A percentile compares a stretch with the other conserved stretches of the same genome.
phyloP scores from a whole-genome alignment of 108 stramenopile genomes.

The Fragilaria crotonensis region DNA sequence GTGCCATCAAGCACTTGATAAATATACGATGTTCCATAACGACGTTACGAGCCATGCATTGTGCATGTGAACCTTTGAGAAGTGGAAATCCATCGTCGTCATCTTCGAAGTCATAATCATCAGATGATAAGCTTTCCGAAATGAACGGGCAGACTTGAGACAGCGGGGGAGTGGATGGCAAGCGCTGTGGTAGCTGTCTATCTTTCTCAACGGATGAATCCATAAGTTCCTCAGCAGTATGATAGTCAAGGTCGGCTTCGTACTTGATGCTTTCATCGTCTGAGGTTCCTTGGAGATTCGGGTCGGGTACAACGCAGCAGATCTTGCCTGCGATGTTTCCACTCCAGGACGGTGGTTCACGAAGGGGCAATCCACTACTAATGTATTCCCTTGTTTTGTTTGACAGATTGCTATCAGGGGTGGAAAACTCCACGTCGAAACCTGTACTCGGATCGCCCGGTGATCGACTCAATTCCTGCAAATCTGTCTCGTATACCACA shows the following conservation, averaged over 20 bases:
- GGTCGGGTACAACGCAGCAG: background rate
- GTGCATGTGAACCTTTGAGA: constrained; percentile 2
- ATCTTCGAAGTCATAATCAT: background rate
- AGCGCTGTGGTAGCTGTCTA: background rate
- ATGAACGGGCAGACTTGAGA: background rate
- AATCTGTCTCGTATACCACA: background rate
- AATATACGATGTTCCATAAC: constrained; percentile 77
- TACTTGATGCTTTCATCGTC: background rate
- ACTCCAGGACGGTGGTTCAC: background rate
- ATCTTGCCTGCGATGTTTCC: background rate
- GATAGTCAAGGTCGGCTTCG: background rate
- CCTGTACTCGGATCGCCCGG: background rate
- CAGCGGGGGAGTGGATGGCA: background rate
- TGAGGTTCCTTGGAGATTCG: background rate
- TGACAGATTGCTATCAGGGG: background rate
- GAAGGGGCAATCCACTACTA: background rate
- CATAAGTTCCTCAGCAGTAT: background rate
- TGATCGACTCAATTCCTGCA: background rate
- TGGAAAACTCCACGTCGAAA: background rate
- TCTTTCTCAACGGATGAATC: background rate
- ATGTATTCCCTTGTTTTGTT: background rate
- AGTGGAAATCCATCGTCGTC: background rate
- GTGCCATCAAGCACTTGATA: constrained; percentile 48
- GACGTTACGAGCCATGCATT: constrained; percentile 30
- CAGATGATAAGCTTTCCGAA: background rate